These are phyloP conservation scores for Amylostereum areolatum DNA, from an alignment of 1,284 basidiomycete genomes.

Conservation along the genomic window DNA sequence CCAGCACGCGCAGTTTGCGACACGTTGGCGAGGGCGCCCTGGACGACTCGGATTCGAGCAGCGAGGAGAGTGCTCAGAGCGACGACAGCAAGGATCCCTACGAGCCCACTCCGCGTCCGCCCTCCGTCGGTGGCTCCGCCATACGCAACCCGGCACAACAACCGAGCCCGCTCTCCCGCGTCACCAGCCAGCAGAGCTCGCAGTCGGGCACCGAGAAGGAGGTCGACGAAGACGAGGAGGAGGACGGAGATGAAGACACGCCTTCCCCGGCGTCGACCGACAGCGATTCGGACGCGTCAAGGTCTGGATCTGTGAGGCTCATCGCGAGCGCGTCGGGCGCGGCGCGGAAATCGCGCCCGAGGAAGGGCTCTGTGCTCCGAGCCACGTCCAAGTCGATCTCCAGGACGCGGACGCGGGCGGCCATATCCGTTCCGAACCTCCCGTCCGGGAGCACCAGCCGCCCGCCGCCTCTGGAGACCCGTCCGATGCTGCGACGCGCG, in stretches of 20 bases:
- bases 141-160: slow-evolving; percentile 29
- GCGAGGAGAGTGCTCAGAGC: slow-evolving; percentile 18
- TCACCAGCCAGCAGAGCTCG: slow-evolving; percentile 43
- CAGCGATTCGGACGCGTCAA: slow-evolving; percentile 34
- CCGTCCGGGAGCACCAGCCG: slow-evolving; percentile 5
- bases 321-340: not conserved
- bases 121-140: slow-evolving; percentile 20
- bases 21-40: slow-evolving; percentile 73
- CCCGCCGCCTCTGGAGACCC: slow-evolving; percentile 6
- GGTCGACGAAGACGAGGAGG: slow-evolving; percentile 23
- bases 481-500: slow-evolving; percentile 35
- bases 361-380: not conserved
- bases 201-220: slow-evolving; percentile 48
- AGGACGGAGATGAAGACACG: slow-evolving; percentile 35
- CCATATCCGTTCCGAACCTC: slow-evolving; percentile 6
- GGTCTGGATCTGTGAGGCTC: not conserved
- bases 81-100: slow-evolving; percentile 29
- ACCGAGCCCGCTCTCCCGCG: slow-evolving; percentile 59
- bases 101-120: slow-evolving; percentile 6
- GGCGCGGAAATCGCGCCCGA: not conserved
- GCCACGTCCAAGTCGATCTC: slow-evolving; percentile 5
- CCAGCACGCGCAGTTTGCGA: slow-evolving; percentile 29
- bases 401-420: slow-evolving; percentile 6
- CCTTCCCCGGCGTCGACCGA: slow-evolving; percentile 44
- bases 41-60: slow-evolving; percentile 63